Base-by-base conservation (phyloP, 2,329 filamentous ascomycete species). In the Cladosporium sp. region DNA sequence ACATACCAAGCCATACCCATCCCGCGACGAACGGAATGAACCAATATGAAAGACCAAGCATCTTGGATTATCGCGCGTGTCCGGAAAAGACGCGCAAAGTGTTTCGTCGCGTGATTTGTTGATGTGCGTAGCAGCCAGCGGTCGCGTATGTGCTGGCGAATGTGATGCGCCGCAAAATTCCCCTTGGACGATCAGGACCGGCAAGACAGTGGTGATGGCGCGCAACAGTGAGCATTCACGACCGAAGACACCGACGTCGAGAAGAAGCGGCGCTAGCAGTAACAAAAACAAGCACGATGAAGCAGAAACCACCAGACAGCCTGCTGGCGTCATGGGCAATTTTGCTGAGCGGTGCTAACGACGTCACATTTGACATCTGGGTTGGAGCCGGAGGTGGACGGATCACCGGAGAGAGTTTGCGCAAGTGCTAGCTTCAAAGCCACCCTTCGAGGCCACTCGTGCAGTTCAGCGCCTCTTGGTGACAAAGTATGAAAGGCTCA, bases 11-110 rank as follows among this genome's bases (percentile, higher is more conserved):
- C 86, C 86, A 88, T 63, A 83, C 76, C 58, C 64, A 65, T 51
- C 84, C 82, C 48, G 87, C 85, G 63, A 91, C 78, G 60, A 91
- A 75, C 63, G 89, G 89, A 34, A 91, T 79, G 58, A 87, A 74
- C 87, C 78, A 80, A 59, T 77, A 82, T 60, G 78, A 79, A 65
- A 78, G 66, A 22, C 71, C 70, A 56, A 72, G 71, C 73, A 74
- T 74, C 45, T 40, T 68, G 32, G 59, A 48, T 51, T 20, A 42
- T 56, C 39, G 40, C 24, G 20, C 52, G 40, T 22, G 25, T 55
- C 25, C 15, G 20, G 24, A 28, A 25, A 10, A 28, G 39, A 36
- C 52, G 39, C 52, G 42, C 22, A 39, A 47, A 44, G 50, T 53
- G 28, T 1, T 32, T 32, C 9, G 9, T 19, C 24, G 36, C 37